Percentiles rank a stretch among this genome's conserved stretches.
These are phyloP conservation scores for Colletotrichum somersetense DNA, from an alignment of 2,329 filamentous ascomycete genomes.

Conservation along the genomic window DNA sequence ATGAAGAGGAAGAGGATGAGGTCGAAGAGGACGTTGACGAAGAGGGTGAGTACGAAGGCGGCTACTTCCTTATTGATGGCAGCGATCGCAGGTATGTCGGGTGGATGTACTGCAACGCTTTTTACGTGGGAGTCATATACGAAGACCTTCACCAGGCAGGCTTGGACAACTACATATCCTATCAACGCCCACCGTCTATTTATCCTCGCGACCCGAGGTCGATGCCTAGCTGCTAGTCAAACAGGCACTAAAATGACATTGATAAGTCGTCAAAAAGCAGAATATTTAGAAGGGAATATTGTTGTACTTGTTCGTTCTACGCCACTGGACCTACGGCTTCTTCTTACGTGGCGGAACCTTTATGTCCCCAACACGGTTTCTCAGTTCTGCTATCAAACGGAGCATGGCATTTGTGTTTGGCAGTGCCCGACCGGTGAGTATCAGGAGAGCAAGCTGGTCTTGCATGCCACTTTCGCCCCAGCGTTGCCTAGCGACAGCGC, in stretches of 20 bases:
- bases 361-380: no score
- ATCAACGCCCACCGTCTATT: conserved; percentile 11
- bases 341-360: no score
- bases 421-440: not conserved
- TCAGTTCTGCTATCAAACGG: no score
- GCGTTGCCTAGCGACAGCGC: no score
- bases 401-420: no score
- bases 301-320: no score
- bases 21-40: not conserved
- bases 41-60: not conserved
- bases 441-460: not conserved
- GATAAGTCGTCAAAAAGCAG: not conserved
- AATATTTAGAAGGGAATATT: no score
- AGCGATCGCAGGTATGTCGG: conserved; percentile 20
- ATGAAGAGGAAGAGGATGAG: not conserved
- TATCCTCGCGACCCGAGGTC: not conserved
- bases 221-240: conserved; percentile 4
- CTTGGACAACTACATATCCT: conserved; percentile 1
- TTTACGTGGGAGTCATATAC: not conserved
- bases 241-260: not conserved
- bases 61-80: conserved; percentile 5
- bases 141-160: not conserved
- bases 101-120: conserved; percentile 20
- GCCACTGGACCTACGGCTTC: no score
- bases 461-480: no score